A percentile compares a stretch with the other conserved stretches of the same genome.
Evolutionary conservation across 2,329 filamentous ascomycete genomes (phyloP).

Genomic region (Lachnellula subtilissima): DNA sequence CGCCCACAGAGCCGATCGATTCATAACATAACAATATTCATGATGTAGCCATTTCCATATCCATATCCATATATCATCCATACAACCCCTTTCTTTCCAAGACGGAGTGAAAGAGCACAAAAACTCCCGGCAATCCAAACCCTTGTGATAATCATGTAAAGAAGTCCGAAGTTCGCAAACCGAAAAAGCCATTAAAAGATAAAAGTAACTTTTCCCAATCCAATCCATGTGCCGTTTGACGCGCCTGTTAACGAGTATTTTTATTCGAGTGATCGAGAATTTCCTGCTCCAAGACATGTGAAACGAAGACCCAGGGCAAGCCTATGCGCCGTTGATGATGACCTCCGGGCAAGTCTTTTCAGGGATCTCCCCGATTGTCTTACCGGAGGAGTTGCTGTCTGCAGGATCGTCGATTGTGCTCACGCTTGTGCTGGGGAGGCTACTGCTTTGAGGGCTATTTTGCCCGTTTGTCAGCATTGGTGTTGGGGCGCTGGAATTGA

Average conservation of each 20-base stretch:
- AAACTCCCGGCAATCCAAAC: constrained; percentile 4
- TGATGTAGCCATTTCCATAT: neutral
- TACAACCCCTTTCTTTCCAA: neutral
- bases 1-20: neutral
- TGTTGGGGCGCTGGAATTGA: constrained; percentile 53
- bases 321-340: constrained; percentile 25
- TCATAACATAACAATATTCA: neutral
- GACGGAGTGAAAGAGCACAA: neutral
- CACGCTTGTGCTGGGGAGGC: constrained; percentile 57
- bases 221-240: constrained; percentile 14
- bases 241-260: constrained; percentile 17
- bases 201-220: constrained; percentile 21
- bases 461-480: constrained; percentile 64
- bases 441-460: constrained; percentile 64
- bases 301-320: constrained; percentile 2
- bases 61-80: constrained; percentile 4
- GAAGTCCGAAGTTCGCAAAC: constrained; percentile 11
- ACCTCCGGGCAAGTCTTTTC: constrained; percentile 24
- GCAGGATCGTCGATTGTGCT: constrained; percentile 39
- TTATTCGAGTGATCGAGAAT: constrained; percentile 12
- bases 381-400: constrained; percentile 20
- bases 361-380: constrained; percentile 15
- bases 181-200: constrained; percentile 16
- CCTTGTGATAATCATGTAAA: constrained; percentile 12
- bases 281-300: constrained; percentile 4